phyloP scores from a whole-genome alignment of 305 asterid genomes.

The Galium porrigens region DNA sequence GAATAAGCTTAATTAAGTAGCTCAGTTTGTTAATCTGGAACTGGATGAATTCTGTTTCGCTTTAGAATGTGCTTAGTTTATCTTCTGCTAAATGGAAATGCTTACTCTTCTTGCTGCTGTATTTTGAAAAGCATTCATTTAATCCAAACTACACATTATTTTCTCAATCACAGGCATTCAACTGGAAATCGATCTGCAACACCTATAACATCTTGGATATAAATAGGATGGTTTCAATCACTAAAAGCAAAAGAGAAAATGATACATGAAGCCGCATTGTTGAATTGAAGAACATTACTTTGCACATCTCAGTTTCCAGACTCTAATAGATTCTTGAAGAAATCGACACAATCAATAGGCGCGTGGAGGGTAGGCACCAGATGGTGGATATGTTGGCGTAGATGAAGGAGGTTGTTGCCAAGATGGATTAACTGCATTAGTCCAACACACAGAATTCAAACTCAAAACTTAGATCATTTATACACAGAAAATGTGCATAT shows the following conservation, averaged over 20 bases:
- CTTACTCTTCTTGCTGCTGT: too few species aligned
- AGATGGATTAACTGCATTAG: not conserved
- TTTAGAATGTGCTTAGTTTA: too few species aligned
- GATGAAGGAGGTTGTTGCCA: conserved; percentile 6
- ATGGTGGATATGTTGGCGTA: conserved; percentile 8
- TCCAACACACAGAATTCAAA: not conserved
- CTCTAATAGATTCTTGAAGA: not conserved
- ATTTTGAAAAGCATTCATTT: too few species aligned
- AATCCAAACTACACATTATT: too few species aligned
- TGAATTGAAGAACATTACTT: not conserved
- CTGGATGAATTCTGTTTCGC: too few species aligned
- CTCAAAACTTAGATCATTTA: not conserved
- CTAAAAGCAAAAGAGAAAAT: not conserved
- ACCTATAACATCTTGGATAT: not conserved
- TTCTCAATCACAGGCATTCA: too few species aligned
- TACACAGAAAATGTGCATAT: not conserved
- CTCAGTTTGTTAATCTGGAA: too few species aligned
- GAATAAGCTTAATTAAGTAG: too few species aligned
- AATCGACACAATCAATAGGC: conserved; percentile 3
- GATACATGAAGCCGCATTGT: not conserved
- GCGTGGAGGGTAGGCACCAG: conserved; percentile 14
- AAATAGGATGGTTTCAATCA: not conserved
- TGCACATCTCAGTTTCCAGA: not conserved
- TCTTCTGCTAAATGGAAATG: too few species aligned
- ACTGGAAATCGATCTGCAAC: not conserved